Evolutionary conservation across 768 basidiomycete genomes (phyloP), one percentile per base, ranked within the genome.

Genomic region (Auriscalpium orientale): DNA sequence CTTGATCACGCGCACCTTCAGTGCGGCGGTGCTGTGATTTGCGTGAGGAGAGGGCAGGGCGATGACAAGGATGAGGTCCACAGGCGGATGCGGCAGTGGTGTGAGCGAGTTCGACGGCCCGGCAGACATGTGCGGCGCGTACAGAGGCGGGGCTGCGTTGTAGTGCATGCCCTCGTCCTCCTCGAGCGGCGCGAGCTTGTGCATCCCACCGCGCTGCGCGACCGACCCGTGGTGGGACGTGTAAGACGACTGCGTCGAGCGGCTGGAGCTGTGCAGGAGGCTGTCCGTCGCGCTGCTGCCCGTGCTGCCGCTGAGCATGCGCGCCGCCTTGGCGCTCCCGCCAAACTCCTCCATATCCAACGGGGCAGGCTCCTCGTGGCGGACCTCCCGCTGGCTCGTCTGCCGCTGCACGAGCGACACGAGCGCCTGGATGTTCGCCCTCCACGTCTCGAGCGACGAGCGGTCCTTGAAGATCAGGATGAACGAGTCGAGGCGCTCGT

Each of bases 381-480:
- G 75, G 8, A 62, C 67, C 5, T 64, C 59, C 16, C 73, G 69
- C 55, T 76, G 40, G 40, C 40, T 43, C 18, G 40, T 75, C 57
- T 80, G 82, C 8, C 76, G 71, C 62, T 89, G 89, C 71, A 86
- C 87, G 65, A 79, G 72, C 54, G 77, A 76, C 44, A 98, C 85
- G 5, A 98, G 82, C 1, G 77, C 73, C 66, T 89, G 85, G 60
- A 99, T 89, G 56, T 87, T 88, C 51, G 76, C 79, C 67, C 79
- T 85, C 97, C 97, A 98, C 0, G 87, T 79, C 65, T 98, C 92
- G 56, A 97, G 78, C 2, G 87, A 87, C n/a, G 84, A 75, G 34
- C 89, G 83, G 54, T 98, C 91, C 66, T 87, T 89, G 80, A 97
- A 99, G 64, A 93, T 87, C 48, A 99, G 80, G 70, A 98, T 95